Evolutionary conservation across 345 rosid genomes (phyloP).

Genomic region (Balakata baccata): DNA sequence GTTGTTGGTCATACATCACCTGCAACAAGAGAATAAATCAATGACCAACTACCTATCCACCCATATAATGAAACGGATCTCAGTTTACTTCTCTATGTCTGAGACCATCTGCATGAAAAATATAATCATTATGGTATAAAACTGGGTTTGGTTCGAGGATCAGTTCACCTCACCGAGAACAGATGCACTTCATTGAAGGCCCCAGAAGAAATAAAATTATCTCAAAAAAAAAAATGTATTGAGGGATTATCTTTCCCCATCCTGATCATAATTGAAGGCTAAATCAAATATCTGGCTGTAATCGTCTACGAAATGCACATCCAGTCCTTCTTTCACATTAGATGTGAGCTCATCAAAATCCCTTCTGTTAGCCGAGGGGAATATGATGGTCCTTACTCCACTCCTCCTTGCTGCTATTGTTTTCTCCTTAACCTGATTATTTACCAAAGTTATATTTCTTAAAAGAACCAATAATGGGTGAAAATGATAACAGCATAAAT

Average conservation of each 20-base stretch:
- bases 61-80: slow-evolving; percentile 12
- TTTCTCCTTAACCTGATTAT: slow-evolving; percentile 86
- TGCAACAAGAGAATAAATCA: background rate
- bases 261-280: slow-evolving; percentile 52
- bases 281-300: slow-evolving; percentile 59
- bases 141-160: background rate
- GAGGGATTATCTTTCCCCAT: slow-evolving; percentile 19
- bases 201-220: slow-evolving; percentile 7
- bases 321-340: slow-evolving; percentile 88
- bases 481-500: background rate
- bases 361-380: slow-evolving; percentile 88
- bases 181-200: background rate
- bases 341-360: slow-evolving; percentile 87
- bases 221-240: background rate
- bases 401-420: slow-evolving; percentile 92
- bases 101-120: background rate
- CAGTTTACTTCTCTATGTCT: background rate
- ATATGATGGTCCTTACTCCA: slow-evolving; percentile 71
- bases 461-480: background rate
- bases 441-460: background rate
- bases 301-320: slow-evolving; percentile 84
- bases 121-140: slow-evolving; percentile 15
- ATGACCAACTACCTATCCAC: background rate
- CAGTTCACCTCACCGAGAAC: background rate
- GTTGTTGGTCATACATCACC: background rate